A percentile compares a stretch with the other conserved stretches of the same genome.
These are phyloP conservation scores for Lasiosphaeris hirsuta DNA, from an alignment of 495 filamentous ascomycete species.

Conservation along the genomic window DNA sequence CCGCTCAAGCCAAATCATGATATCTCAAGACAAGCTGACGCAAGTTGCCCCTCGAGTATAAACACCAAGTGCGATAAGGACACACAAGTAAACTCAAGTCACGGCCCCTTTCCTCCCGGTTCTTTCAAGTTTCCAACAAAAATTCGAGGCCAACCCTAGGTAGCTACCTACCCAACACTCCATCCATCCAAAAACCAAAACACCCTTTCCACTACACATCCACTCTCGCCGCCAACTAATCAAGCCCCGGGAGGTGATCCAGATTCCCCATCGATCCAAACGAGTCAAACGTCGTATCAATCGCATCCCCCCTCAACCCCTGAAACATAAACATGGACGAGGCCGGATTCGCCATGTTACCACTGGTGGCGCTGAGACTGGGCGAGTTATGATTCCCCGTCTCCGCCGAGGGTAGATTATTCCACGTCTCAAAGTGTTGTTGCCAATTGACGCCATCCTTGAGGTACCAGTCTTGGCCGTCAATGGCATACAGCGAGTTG, in stretches of 20 bases:
- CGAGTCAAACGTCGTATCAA: constrained; percentile 16
- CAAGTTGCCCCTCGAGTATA: too few relatives aligned
- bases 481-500: constrained; percentile 34
- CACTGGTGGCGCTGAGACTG: background rate
- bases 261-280: constrained; percentile 25
- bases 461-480: constrained; percentile 50
- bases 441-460: constrained; percentile 50
- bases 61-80: too few relatives aligned
- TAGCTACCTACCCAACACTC: too few relatives aligned
- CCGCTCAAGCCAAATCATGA: too few relatives aligned
- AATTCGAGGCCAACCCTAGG: too few relatives aligned
- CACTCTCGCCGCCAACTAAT: constrained; percentile 10
- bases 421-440: constrained; percentile 45
- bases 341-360: background rate
- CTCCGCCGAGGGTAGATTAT: constrained; percentile 10
- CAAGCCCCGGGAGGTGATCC: constrained; percentile 29
- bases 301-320: constrained; percentile 16
- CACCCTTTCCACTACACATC: background rate
- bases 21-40: too few relatives aligned
- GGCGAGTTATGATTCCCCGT: constrained; percentile 4
- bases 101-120: too few relatives aligned
- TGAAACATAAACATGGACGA: constrained; percentile 31
- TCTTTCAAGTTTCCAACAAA: too few relatives aligned
- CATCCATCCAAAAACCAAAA: background rate
- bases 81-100: too few relatives aligned